Evolutionary conservation across 495 filamentous ascomycete species (phyloP), one percentile per base, ranked within the genome.

Genomic region (Aspergillus ostianus): DNA sequence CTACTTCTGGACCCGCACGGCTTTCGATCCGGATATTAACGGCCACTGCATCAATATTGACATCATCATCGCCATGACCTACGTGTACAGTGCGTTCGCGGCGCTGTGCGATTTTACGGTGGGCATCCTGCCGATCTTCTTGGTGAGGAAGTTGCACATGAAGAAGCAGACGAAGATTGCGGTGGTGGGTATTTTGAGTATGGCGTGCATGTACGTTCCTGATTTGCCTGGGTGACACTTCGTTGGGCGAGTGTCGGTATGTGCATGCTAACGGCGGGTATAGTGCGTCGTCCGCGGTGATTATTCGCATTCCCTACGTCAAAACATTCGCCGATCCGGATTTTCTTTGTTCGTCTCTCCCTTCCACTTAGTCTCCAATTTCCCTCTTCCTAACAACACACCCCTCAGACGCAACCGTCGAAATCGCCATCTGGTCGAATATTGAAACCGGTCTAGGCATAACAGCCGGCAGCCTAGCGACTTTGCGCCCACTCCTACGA

Each of bases 361-460:
- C 55, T 0, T 29, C 17, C 46, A 29, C 45, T 12, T 18, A 23
- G 23, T 26, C 23, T 4, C 23, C 23, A 26, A 26, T 32, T 32
- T 30, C 17, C 13, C 21, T 13, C n/a, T 48, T n/a, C 17, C 51
- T 7, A 13, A 55, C 55, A 17, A 54, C 55, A 13, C 13, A 13
- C 36, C 36, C 1, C 41, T n/a, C 47, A 77, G 74, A 74, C 41
- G 67, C 77, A 20, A 79, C 75, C 45, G 67, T 70, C 56, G 66
- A 75, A 52, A 73, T 79, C 54, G 75, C 75, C 26, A 63, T 80
- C 54, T 81, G 78, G 78, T 77, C 75, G 47, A 73, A 70, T 53
- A 68, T 75, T 58, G 78, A 81, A 64, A 64, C 64, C n/a, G 76
- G 71, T 20, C 67, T 80, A 0, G 79, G 77, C 17, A 79, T 81